Evolutionary conservation across 139 green algal genomes (phyloP), one percentile per base, ranked within the genome.

Genomic region (Trebouxia sp.): DNA sequence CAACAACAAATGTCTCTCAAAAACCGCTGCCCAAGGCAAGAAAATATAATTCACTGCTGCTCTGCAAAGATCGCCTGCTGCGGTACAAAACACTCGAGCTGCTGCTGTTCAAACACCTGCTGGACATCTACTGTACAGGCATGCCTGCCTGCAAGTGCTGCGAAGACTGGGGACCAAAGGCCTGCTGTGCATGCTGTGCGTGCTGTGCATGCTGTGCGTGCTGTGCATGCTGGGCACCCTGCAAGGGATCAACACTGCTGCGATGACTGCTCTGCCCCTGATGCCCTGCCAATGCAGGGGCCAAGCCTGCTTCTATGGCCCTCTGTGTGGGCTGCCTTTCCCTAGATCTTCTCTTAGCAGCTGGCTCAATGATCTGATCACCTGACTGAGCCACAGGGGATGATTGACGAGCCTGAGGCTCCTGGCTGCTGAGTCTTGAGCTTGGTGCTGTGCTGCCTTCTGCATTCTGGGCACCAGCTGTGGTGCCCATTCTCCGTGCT

Each of bases 81-180:
- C 55, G n/a, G n/a, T n/a, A n/a, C n/a, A n/a, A n/a, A n/a, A n/a
- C n/a, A n/a, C n/a, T n/a, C n/a, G n/a, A n/a, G n/a, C n/a, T n/a
- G 47, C 4, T 4, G 47, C 20, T 53, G 20, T 53, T 53, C 47
- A 53, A 53, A 53, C 47, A 53, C 14, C 47, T 14, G 47, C 20
- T 45, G 28, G 11, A 8, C n/a, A 38, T 22, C 10, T 72, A 72
- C 62, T 72, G 35, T 72, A 72, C 62, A 72, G 62, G 62, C 62
- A 72, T 72, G 42, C 62, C 35, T 43, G 62, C 32, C 43, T 72
- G 62, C 35, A 72, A 41, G 62, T 72, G 62, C 32, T 72, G 28
- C 32, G 55, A 15, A 30, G 35, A 17, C 62, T 22, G 62, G 15
- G 62, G 62, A 37, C 42, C 32, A 7, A 37, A 22, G 37, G 62